phyloP scores from a whole-genome alignment of 371 early-diverging fungal species.

The Mortierella sp. region DNA sequence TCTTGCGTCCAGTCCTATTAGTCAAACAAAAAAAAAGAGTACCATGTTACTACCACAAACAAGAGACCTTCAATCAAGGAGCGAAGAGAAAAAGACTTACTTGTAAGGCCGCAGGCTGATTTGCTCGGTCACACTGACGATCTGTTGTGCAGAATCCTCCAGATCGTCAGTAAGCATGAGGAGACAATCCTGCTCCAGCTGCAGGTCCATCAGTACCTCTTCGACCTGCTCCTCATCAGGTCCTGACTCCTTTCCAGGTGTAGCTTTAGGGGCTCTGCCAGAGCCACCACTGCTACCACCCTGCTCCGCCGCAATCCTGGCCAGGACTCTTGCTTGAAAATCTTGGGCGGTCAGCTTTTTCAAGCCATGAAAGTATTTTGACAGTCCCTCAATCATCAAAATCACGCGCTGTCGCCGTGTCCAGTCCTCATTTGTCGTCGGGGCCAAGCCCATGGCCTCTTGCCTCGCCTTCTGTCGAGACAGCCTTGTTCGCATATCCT shows the following conservation, averaged over 20 bases:
- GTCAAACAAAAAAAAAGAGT: neutral
- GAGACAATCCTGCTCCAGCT: conserved; percentile 63
- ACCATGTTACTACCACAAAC: neutral
- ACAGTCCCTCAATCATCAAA: conserved; percentile 34
- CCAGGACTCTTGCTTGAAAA: conserved; percentile 28
- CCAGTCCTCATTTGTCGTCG: conserved; percentile 19
- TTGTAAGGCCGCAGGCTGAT: conserved; percentile 71
- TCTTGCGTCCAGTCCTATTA: conserved; percentile 36
- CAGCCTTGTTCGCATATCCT: conserved; percentile 28
- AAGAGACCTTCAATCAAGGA: neutral
- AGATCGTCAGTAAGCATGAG: conserved; percentile 61
- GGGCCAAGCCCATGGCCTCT: conserved; percentile 1
- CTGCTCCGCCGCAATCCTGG: neutral
- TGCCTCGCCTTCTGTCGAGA: conserved; percentile 22
- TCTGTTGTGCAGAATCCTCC: conserved; percentile 66
- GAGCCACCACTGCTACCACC: neutral
- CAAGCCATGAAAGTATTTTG: conserved; percentile 14
- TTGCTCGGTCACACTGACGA: conserved; percentile 71
- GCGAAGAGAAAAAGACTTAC: conserved; percentile 50
- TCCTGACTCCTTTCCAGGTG: neutral
- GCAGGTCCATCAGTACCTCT: conserved; percentile 58
- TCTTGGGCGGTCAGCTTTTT: conserved; percentile 15
- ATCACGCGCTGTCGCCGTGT: conserved; percentile 25
- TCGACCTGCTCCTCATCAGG: conserved; percentile 56
- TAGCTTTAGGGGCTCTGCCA: neutral